phyloP scores from a whole-genome alignment of 306 rosid species.

The Prunus armeniaca region DNA sequence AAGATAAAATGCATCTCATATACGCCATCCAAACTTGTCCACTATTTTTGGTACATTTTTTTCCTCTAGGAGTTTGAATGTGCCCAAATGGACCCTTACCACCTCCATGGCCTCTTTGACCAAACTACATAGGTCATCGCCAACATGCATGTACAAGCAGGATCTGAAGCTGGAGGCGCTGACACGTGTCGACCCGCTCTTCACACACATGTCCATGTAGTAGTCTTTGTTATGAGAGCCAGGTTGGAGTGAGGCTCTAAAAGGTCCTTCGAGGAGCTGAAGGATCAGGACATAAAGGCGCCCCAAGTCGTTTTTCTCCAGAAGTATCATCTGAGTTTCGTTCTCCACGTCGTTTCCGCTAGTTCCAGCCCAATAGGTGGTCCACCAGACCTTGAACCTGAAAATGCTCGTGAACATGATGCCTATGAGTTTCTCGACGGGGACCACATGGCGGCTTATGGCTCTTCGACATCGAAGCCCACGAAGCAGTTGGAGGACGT shows the following conservation, averaged over 20 bases:
- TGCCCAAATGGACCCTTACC: conserved; percentile 46
- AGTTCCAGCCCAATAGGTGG: conserved; percentile 60
- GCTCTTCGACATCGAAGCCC: conserved; percentile 43
- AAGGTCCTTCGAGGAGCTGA: conserved; percentile 58
- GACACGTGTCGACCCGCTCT: conserved; percentile 66
- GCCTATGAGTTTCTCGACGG: conserved; percentile 44
- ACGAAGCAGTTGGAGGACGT: conserved; percentile 42
- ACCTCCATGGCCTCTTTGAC: conserved; percentile 46
- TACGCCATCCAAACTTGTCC: conserved; percentile 80
- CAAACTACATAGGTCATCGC: conserved; percentile 47
- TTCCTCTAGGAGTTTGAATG: conserved; percentile 57
- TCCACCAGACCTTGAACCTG: conserved; percentile 80
- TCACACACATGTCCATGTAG: conserved; percentile 48
- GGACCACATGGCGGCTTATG: conserved; percentile 38
- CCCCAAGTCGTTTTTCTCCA: conserved; percentile 26
- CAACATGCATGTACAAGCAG: conserved; percentile 52
- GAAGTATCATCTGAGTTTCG: conserved; percentile 60
- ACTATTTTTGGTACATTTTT: conserved; percentile 49
- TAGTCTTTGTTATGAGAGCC: conserved; percentile 16
- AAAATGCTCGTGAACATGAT: conserved; percentile 57
- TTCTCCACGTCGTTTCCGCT: conserved; percentile 47
- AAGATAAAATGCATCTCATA: conserved; percentile 81
- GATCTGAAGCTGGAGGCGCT: conserved; percentile 34
- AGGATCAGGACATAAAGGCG: conserved; percentile 60
- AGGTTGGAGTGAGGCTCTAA: conserved; percentile 50